A percentile compares a stretch with the other conserved stretches of the same genome.
Conservation (phyloP, 768 basidiomycete species). For the Rhizopogon vinicolor region DNA sequence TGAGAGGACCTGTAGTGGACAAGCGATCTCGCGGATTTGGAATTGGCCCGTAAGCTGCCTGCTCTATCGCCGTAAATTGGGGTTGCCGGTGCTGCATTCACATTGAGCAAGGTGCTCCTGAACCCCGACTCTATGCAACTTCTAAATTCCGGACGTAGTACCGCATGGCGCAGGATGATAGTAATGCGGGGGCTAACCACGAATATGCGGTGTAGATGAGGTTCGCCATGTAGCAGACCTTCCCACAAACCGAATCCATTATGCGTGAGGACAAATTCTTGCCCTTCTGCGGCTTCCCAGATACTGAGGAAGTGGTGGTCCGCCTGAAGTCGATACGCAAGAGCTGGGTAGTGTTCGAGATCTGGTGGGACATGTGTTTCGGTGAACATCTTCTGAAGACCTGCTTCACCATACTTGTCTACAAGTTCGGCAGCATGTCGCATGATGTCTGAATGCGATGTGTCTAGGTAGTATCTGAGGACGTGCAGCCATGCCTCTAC, state of each 20-base stretch:
- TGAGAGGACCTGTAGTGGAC: not conserved
- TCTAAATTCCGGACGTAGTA: constrained; percentile 6
- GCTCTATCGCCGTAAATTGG: not conserved
- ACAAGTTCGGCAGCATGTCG: not conserved
- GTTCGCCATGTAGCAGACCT: constrained; percentile 18
- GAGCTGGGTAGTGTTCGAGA: constrained; percentile 14
- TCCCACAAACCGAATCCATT: constrained; percentile 32
- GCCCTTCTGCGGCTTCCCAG: constrained; percentile 29
- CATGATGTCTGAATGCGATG: constrained; percentile 18
- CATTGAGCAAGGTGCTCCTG: not conserved
- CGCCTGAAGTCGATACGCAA: constrained; percentile 22
- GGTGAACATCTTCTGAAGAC: not conserved
- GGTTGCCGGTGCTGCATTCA: not conserved
- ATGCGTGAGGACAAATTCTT: constrained; percentile 29
- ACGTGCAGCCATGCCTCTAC: constrained; percentile 26
- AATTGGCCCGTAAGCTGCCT: not conserved
- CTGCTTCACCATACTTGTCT: not conserved
- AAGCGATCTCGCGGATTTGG: not conserved
- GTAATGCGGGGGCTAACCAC: constrained; percentile 32
- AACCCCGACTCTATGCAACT: not conserved
- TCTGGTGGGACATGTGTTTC: not conserved
- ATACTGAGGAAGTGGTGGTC: constrained; percentile 28
- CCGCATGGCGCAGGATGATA: constrained; percentile 22
- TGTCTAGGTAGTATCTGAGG: constrained; percentile 29
- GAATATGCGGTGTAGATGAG: constrained; percentile 25